Conservation (phyloP, 208 protist genomes). For the Acanthamoeba royreba region DNA sequence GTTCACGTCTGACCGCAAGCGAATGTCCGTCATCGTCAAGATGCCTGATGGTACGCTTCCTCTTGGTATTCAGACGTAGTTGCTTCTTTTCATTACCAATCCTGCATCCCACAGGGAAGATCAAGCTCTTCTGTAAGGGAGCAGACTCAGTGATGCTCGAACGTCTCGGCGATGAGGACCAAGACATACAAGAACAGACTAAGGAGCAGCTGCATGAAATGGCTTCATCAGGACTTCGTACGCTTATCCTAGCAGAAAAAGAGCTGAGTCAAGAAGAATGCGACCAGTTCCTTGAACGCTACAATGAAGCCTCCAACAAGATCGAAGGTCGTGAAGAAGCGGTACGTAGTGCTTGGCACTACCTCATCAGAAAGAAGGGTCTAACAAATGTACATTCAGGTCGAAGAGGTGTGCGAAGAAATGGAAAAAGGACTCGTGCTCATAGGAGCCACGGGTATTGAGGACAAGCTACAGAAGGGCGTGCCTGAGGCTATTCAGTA, state of each 20-base stretch:
- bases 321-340: background rate
- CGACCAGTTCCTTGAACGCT: background rate
- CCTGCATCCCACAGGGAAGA: too few species aligned
- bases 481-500: slow-evolving; percentile 89
- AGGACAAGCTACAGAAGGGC: slow-evolving; percentile 94
- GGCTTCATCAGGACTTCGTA: background rate
- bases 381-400: background rate
- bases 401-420: slow-evolving; percentile 78
- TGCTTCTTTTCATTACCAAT: too few species aligned
- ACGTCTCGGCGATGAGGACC: background rate
- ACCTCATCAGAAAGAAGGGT: background rate
- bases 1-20: too few species aligned
- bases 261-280: background rate
- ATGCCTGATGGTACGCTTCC: too few species aligned
- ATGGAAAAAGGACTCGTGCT: slow-evolving; percentile 87
- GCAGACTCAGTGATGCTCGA: slow-evolving; percentile 67
- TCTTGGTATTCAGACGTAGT: too few species aligned
- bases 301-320: background rate
- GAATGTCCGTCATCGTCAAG: too few species aligned
- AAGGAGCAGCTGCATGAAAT: background rate
- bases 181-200: background rate
- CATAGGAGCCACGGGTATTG: slow-evolving; percentile 92
- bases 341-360: background rate
- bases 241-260: background rate
- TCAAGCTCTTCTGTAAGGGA: slow-evolving; percentile 68